Evolutionary conservation across 768 basidiomycete species (phyloP), one percentile per base, ranked within the genome.

Genomic region (Mycena latifolia): DNA sequence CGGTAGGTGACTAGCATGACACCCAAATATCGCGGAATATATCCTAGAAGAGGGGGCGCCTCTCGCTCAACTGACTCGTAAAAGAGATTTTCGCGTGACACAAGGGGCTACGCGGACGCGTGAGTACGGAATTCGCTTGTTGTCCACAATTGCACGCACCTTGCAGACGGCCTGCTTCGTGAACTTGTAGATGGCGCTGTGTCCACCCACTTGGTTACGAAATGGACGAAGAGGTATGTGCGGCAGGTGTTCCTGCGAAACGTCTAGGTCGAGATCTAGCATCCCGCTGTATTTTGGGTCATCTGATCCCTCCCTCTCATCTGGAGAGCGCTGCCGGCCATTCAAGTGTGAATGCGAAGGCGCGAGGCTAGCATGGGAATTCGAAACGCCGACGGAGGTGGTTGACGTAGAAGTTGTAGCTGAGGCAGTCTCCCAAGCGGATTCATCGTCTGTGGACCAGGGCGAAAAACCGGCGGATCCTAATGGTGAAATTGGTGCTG

Each of bases 1-100:
- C 98, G 89, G 75, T 99, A 99, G 56, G 92, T 97, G 72, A 99
- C 97, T 45, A 99, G 86, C 95, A 99, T 98, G 59, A 99, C 98
- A 25, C 98, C 98, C 18, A 99, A 85, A 78, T 99, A 99, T 47
- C 96, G 91, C n/a, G 98, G 98, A 65, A 98, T 98, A 74, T 95
- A 99, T 17, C 88, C 92, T 5, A 99, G 85, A 11, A 99, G 84
- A 5, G 94, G 95, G 0, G 98, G 97, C 0, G 94, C 94, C 73
- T 95, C 94, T 28, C 91, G 87, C 76, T 99, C 98, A 33, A 99
- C 95, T 2, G 96, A 89, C 76, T 99, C 98, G 76, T 99, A 99
- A 75, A 99, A 98, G 51, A 98, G 83, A 75, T 99, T 99, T 80
- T 99, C 98, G 61, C 96, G 89, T 5, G 94, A 96, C 31, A 98